Evolutionary conservation across 1,139 yeast species (phyloP), one percentile per base, ranked within the genome.

Genomic region (Kurtzmaniella quercitrusa): DNA sequence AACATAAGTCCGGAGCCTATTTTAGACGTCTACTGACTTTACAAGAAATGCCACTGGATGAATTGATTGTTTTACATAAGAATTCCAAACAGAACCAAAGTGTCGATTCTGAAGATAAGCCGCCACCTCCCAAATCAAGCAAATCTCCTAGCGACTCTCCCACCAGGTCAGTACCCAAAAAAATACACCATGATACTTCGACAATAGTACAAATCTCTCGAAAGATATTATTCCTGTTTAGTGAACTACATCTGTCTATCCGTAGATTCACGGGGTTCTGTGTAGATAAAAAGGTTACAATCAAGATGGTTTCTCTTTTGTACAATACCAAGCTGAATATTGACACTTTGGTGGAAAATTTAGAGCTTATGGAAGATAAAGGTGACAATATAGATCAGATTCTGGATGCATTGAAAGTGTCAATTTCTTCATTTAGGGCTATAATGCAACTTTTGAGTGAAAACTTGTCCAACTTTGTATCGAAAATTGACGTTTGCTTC

Each of bases 171-270:
- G 33, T 25, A 17, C 15, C 25, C 29, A 34, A 19, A 18, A 33
- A 14, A 11, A n/a, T 23, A 8, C 3, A 31, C 18, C 21, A 38
- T 34, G 34, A 39, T 29, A 43, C 60, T 3, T 47, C 59, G 9
- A 50, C 70, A 9, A 59, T 80, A 1, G 66, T 81, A 2, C 71
- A 72, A 37, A 77, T 79, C 0, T 75, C 85, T 9, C 61, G 85
- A 47, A 82, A 81, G 52, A 59, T 82, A 5, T 57, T 81, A 6
- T 81, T 77, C 56, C 68, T 84, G 12, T 76, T 85, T 44, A 81
- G 86, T 41, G 94, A 86, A 55, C 70, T 86, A 41, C 90, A 84
- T 51, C 78, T 83, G 31, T 81, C 85, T 2, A 72, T 87, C 8
- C 68, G 87, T 48, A 73, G 87, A 46, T 79, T 85, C 49, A 74